Conservation (phyloP, 352 stramenopile genomes). For the Globisporangium cederbergense region DNA sequence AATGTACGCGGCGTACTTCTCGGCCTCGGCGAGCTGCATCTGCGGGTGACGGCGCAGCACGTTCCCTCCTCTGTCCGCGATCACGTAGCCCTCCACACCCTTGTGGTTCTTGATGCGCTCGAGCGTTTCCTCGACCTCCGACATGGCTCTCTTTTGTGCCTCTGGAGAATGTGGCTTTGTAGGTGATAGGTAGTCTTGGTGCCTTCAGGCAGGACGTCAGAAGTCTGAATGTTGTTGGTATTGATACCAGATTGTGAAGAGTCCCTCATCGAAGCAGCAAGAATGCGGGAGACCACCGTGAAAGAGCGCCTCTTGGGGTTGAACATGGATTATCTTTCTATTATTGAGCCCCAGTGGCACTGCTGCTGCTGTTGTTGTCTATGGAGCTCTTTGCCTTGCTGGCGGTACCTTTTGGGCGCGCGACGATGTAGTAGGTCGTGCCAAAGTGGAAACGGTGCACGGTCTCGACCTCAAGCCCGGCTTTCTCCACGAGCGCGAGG, state of each 20-base stretch:
- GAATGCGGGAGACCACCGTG: not conserved
- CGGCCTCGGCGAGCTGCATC: constrained; percentile 89
- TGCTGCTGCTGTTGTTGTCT: not conserved
- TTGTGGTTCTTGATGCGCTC: constrained; percentile 94
- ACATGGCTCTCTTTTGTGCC: constrained; percentile 36
- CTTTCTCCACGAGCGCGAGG: constrained; percentile 74
- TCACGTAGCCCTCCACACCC: constrained; percentile 94
- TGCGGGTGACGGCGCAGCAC: constrained; percentile 88
- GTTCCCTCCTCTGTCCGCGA: constrained; percentile 88
- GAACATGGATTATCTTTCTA: constrained; percentile 1
- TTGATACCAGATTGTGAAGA: not conserved
- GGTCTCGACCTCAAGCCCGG: constrained; percentile 85
- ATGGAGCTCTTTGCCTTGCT: not conserved
- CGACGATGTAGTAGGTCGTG: constrained; percentile 91
- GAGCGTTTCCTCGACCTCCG: constrained; percentile 93
- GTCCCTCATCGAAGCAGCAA: not conserved
- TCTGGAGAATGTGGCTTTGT: not conserved
- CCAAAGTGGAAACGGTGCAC: constrained; percentile 93
- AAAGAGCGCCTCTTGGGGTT: not conserved
- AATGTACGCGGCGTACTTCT: constrained; percentile 91
- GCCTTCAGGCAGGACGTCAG: too few species aligned
- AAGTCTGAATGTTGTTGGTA: not conserved
- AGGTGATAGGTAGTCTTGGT: too few species aligned
- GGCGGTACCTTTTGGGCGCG: constrained; percentile 26
- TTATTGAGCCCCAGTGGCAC: not conserved